Evolutionary conservation across 2,329 filamentous ascomycete genomes (phyloP).

Genomic region (Neonectria punicea): DNA sequence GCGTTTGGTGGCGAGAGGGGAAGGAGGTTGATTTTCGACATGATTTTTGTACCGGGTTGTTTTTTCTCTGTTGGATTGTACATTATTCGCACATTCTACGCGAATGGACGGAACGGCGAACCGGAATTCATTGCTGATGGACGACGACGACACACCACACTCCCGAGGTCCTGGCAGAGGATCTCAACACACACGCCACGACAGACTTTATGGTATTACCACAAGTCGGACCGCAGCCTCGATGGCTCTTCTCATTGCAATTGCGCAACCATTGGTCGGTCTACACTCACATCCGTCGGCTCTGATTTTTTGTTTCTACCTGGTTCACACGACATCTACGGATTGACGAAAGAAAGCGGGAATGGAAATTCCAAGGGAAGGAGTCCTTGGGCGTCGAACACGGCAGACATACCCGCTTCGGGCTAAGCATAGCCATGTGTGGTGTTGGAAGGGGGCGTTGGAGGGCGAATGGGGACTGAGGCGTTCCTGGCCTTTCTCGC

Average conservation of each 20-base stretch:
- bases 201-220: constrained; percentile 32
- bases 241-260: constrained; percentile 37
- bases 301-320: constrained; percentile 46
- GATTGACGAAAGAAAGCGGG: constrained; percentile 43
- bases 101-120: constrained; percentile 52
- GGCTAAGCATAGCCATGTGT: constrained; percentile 35
- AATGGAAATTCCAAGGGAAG: constrained; percentile 36
- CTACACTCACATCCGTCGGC: constrained; percentile 45
- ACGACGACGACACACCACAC: constrained; percentile 39
- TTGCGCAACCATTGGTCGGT: constrained; percentile 39
- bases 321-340: constrained; percentile 45
- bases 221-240: constrained; percentile 29
- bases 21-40: constrained; percentile 40
- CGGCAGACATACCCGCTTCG: constrained; percentile 41
- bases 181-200: constrained; percentile 29
- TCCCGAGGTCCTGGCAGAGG: constrained; percentile 27
- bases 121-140: constrained; percentile 47
- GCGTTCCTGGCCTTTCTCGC: constrained; percentile 43
- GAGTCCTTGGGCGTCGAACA: constrained; percentile 40
- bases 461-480: constrained; percentile 33
- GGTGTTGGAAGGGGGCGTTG: constrained; percentile 33
- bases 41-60: constrained; percentile 45
- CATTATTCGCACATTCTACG: constrained; percentile 53
- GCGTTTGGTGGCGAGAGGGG: constrained; percentile 41
- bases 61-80: constrained; percentile 54